These are phyloP conservation scores for Fusarium torreyae DNA, from an alignment of 2,329 filamentous ascomycete species.

Conservation along the genomic window DNA sequence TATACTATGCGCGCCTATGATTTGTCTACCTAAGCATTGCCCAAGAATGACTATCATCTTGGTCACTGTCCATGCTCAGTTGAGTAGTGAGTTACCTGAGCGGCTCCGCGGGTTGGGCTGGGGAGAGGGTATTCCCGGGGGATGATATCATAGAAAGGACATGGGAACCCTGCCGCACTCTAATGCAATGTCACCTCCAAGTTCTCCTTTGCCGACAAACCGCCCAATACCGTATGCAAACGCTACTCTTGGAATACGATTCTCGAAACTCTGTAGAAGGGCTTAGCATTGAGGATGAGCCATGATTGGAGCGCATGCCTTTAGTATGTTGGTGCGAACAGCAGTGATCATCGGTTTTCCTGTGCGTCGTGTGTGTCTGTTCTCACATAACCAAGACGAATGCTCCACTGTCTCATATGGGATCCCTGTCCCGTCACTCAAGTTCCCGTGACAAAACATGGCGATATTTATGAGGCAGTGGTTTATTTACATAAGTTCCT, in stretches of 20 bases:
- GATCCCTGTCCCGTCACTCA: background rate
- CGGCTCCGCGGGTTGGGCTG: conserved; percentile 18
- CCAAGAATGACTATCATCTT: background rate
- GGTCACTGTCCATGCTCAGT: background rate
- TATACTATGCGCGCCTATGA: too few relatives aligned
- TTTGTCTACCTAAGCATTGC: background rate
- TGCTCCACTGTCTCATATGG: conserved; percentile 10
- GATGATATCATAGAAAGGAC: conserved; percentile 38
- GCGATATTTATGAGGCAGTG: background rate
- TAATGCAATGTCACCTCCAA: conserved; percentile 11
- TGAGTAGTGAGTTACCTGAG: conserved; percentile 5
- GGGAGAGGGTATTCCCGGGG: conserved; percentile 19
- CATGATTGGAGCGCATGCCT: conserved; percentile 48
- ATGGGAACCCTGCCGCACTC: conserved; percentile 7
- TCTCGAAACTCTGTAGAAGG: conserved; percentile 25
- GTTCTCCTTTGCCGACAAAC: conserved; percentile 20
- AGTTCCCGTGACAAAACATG: conserved; percentile 7
- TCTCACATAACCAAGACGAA: background rate
- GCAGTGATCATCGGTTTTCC: conserved; percentile 33
- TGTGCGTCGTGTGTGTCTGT: background rate
- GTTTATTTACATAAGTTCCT: background rate
- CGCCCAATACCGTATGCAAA: conserved; percentile 14
- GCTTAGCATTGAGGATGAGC: background rate
- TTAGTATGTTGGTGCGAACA: background rate
- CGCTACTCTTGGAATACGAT: conserved; percentile 9